Evolutionary conservation across 495 filamentous ascomycete species (phyloP).

Genomic region (Penicillium daleae): DNA sequence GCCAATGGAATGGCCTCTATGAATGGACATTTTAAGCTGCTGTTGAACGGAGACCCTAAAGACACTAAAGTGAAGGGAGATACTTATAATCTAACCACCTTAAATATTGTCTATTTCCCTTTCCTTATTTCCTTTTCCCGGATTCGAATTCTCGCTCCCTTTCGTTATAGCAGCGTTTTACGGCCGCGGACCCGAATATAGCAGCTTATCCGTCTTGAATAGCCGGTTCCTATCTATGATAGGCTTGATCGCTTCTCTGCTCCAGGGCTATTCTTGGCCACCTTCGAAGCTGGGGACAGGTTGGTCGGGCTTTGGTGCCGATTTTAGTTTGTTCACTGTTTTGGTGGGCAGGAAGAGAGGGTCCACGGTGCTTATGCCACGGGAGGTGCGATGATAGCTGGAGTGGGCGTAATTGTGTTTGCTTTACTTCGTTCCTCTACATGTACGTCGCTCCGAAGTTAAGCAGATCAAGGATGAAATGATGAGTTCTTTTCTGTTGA

Average conservation of each 20-base stretch:
- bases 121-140: conserved; percentile 2
- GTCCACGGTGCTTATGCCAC: neutral
- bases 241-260: neutral
- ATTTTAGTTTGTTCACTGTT: neutral
- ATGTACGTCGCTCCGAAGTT: neutral
- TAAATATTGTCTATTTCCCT: neutral
- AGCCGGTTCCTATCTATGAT: neutral
- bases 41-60: neutral
- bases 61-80: neutral
- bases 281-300: conserved; percentile 3
- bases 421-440: neutral
- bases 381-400: neutral
- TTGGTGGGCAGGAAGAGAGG: conserved; percentile 3
- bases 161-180: neutral
- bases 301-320: conserved; percentile 5
- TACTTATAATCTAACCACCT: neutral
- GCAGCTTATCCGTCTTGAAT: neutral
- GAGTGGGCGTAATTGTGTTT: neutral
- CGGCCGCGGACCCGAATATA: neutral
- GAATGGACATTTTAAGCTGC: neutral
- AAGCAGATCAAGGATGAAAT: too few species aligned
- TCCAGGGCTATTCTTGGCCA: neutral
- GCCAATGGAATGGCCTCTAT: neutral
- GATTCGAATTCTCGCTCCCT: neutral
- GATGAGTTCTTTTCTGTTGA: too few species aligned